These are phyloP conservation scores for Diaporthe australafricana DNA, from an alignment of 2,329 filamentous ascomycete genomes.

Conservation along the genomic window DNA sequence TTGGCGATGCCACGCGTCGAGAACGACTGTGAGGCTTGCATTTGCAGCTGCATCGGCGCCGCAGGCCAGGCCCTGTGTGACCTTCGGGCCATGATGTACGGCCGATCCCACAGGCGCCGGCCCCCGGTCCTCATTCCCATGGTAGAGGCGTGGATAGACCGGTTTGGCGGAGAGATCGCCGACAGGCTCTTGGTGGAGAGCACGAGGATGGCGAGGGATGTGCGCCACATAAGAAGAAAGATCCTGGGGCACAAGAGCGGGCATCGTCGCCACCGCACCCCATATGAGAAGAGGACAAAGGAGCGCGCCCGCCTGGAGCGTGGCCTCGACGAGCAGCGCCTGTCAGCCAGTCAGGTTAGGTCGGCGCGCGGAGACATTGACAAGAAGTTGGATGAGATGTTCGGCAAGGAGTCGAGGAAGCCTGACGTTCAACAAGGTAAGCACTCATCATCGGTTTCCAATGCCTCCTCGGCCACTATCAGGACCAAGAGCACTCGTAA, in stretches of 20 bases:
- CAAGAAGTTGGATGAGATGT: slow-evolving; percentile 29
- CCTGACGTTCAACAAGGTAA: slow-evolving; percentile 2
- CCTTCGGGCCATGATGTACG: slow-evolving; percentile 56
- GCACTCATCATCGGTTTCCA: slow-evolving; percentile 10
- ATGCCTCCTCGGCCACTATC: background rate
- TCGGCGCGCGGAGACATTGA: slow-evolving; percentile 20
- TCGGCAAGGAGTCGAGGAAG: slow-evolving; percentile 5
- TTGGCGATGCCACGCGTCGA: slow-evolving; percentile 44
- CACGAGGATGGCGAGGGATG: slow-evolving; percentile 27
- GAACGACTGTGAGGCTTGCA: slow-evolving; percentile 64
- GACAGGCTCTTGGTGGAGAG: slow-evolving; percentile 14
- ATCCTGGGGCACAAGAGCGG: background rate
- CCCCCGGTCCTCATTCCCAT: slow-evolving; percentile 52
- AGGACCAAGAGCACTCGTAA: background rate
- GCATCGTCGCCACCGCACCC: background rate
- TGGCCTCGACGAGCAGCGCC: background rate
- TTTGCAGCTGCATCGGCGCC: slow-evolving; percentile 61
- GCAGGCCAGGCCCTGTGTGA: slow-evolving; percentile 55
- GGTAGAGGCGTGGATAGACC: slow-evolving; percentile 58
- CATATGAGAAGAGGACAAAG: slow-evolving; percentile 22
- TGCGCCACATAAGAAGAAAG: slow-evolving; percentile 23
- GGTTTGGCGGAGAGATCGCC: slow-evolving; percentile 39
- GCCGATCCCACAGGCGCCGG: slow-evolving; percentile 46
- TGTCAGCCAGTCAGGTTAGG: background rate
- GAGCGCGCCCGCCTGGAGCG: slow-evolving; percentile 15